Evolutionary conservation across 1,284 basidiomycete species (phyloP).

Genomic region (Puccinia coronata): DNA sequence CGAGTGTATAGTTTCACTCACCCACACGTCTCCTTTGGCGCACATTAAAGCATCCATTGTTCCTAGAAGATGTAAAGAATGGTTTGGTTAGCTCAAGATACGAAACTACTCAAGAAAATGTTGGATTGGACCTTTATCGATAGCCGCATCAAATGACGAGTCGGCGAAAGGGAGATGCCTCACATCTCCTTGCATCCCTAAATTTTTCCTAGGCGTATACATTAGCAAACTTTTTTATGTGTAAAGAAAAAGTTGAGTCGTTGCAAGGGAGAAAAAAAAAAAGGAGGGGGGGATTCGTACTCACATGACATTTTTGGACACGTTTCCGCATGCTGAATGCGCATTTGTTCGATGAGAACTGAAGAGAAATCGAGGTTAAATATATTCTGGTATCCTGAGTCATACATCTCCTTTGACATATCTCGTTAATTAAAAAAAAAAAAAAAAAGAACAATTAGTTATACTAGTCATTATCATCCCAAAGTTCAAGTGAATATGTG

Average conservation of each 20-base stretch:
- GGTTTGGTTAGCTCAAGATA: background rate
- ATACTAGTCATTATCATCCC: background rate
- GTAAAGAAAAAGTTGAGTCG: slow-evolving; percentile 22
- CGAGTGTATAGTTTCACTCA: slow-evolving; percentile 59
- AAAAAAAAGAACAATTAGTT: background rate
- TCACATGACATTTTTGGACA: slow-evolving; percentile 77
- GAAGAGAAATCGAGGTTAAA: slow-evolving; percentile 82
- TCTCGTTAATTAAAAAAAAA: slow-evolving; percentile 59
- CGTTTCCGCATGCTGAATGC: slow-evolving; percentile 63
- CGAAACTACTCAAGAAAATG: background rate
- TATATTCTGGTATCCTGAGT: slow-evolving; percentile 80
- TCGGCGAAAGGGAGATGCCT: slow-evolving; percentile 70
- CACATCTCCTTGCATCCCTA: slow-evolving; percentile 87
- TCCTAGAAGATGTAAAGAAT: slow-evolving; percentile 59
- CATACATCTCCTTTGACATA: slow-evolving; percentile 67
- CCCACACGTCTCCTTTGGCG: slow-evolving; percentile 83
- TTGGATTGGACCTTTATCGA: slow-evolving; percentile 76
- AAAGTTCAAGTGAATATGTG: background rate
- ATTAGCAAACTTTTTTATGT: background rate
- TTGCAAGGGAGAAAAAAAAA: slow-evolving; percentile 12
- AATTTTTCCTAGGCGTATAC: background rate
- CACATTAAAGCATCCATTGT: slow-evolving; percentile 96
- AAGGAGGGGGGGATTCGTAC: slow-evolving; percentile 53
- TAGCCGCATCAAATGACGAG: slow-evolving; percentile 75
- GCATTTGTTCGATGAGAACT: slow-evolving; percentile 80